phyloP scores from a whole-genome alignment of 345 rosid species.

The Chamaenerion angustifolium region DNA sequence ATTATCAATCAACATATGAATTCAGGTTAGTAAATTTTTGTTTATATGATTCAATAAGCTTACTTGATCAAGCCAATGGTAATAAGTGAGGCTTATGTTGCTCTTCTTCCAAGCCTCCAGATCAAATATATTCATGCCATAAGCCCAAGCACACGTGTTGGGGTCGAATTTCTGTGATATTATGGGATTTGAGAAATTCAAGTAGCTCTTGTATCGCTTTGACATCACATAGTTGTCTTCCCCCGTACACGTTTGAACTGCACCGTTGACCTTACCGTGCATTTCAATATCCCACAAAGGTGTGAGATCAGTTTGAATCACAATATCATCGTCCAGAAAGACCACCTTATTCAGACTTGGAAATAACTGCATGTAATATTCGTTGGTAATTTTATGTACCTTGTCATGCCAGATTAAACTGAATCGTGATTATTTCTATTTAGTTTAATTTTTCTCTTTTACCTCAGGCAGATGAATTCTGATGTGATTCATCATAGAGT shows the following conservation, averaged over 20 bases:
- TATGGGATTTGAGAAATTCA: constrained; percentile 80
- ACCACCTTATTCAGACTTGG: constrained; percentile 83
- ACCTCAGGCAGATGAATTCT: constrained; percentile 94
- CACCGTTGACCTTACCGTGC: constrained; percentile 90
- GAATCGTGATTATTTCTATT: not conserved
- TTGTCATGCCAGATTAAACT: not conserved
- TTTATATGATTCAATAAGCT: not conserved
- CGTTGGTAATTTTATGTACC: not conserved
- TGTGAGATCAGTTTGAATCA: constrained; percentile 80
- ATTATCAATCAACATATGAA: not conserved
- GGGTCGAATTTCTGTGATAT: constrained; percentile 55
- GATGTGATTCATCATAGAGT: constrained; percentile 88
- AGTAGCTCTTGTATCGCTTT: constrained; percentile 67
- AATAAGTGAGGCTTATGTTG: constrained; percentile 81
- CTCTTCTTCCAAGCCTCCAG: constrained; percentile 83
- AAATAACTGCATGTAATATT: constrained; percentile 44
- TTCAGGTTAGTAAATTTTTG: not conserved
- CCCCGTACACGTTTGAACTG: constrained; percentile 82
- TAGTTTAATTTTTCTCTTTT: constrained; percentile 5
- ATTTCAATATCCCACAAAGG: constrained; percentile 88
- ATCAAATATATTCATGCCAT: constrained; percentile 92
- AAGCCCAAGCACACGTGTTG: constrained; percentile 92
- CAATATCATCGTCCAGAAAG: constrained; percentile 88
- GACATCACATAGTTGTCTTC: constrained; percentile 79
- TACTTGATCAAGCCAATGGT: constrained; percentile 88